phyloP scores from a whole-genome alignment of 2,329 filamentous ascomycete genomes.

The Amesomyces nigricolor region DNA sequence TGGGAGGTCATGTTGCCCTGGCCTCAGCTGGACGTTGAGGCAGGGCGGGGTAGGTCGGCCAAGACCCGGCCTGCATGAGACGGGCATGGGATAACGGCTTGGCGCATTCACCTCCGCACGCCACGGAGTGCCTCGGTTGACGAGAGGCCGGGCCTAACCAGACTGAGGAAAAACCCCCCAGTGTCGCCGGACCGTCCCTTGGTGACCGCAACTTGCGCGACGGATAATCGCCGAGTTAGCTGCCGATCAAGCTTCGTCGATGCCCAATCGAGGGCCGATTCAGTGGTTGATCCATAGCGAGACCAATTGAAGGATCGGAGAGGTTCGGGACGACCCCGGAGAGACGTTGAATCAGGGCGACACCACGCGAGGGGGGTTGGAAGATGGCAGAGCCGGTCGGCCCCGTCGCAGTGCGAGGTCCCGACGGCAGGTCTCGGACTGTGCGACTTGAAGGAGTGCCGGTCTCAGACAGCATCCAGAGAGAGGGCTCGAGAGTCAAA shows the following conservation, averaged over 20 bases:
- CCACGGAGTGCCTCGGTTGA: constrained; percentile 1
- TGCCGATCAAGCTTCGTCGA: constrained; percentile 17
- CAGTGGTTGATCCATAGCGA: not conserved
- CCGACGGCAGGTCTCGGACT: constrained; percentile 1
- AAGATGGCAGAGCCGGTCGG: not conserved
- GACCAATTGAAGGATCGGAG: constrained; percentile 7
- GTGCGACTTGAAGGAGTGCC: constrained; percentile 4
- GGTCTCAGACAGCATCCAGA: constrained; percentile 1
- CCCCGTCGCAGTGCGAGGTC: constrained; percentile 1
- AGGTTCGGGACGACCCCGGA: constrained; percentile 5
- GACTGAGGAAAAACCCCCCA: not conserved
- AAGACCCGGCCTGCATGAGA: constrained; percentile 1
- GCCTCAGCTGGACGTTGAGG: constrained; percentile 11
- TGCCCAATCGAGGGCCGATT: constrained; percentile 9
- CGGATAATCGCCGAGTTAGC: constrained; percentile 7
- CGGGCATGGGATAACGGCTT: constrained; percentile 5
- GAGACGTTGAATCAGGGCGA: not conserved
- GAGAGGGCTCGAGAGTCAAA: not conserved
- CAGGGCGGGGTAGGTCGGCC: constrained; percentile 16
- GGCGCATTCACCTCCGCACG: constrained; percentile 12
- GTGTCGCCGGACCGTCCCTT: constrained; percentile 22
- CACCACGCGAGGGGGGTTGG: not conserved
- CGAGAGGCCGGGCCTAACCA: not conserved
- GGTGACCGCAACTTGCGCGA: constrained; percentile 14
- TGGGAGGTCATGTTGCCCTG: constrained; percentile 13